Conservation (phyloP, 768 basidiomycete species). For the Leccinum fibrillosum region DNA sequence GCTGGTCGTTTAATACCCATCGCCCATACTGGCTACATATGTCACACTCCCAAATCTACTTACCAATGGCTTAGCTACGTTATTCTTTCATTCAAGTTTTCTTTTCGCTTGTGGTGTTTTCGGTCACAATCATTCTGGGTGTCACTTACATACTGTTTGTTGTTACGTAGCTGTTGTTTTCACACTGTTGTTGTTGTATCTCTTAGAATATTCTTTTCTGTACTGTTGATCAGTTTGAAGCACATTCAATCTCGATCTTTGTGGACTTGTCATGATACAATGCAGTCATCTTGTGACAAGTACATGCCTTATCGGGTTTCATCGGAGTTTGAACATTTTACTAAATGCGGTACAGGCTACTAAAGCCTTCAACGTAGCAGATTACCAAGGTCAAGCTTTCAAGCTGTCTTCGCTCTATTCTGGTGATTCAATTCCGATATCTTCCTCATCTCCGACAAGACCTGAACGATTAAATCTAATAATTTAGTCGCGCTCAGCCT, state of each 20-base stretch:
- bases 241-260: not conserved
- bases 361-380: not conserved
- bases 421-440: slow-evolving; percentile 13
- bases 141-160: slow-evolving; percentile 2
- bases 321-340: too few species aligned
- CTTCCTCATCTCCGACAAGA: not conserved
- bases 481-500: slow-evolving; percentile 31
- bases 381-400: slow-evolving; percentile 6
- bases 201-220: not conserved
- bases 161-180: slow-evolving; percentile 5
- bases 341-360: too few species aligned
- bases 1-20: slow-evolving; percentile 31
- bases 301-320: too few species aligned
- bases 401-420: slow-evolving; percentile 30
- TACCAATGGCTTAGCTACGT: slow-evolving; percentile 6
- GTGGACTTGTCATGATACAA: too few species aligned
- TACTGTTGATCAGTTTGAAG: not conserved
- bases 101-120: slow-evolving; percentile 1
- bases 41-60: slow-evolving; percentile 15
- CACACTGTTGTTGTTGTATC: slow-evolving; percentile 12
- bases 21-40: slow-evolving; percentile 8
- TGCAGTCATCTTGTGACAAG: too few species aligned
- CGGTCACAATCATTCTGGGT: not conserved
- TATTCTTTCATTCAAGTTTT: slow-evolving; percentile 1
- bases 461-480: not conserved